These are phyloP conservation scores for Lizonia empirigonia DNA, from an alignment of 2,329 filamentous ascomycete species.

Conservation along the genomic window DNA sequence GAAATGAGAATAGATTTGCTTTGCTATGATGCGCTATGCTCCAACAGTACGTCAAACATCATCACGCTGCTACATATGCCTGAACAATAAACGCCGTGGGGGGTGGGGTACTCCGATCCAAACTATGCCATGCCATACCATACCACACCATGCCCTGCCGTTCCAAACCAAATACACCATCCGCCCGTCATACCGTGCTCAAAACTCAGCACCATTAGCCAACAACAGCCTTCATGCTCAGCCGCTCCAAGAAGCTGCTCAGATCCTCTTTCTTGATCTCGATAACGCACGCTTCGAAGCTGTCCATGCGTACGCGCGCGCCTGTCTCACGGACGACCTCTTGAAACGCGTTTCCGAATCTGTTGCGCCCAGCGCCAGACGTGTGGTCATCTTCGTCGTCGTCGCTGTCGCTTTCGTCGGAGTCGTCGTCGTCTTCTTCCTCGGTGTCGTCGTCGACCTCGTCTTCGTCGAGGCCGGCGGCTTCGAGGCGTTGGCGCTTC, in stretches of 20 bases:
- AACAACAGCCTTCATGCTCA: constrained; percentile 89
- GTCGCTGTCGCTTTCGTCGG: constrained; percentile 62
- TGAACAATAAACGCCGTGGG: constrained; percentile 4
- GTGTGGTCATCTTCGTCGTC: constrained; percentile 60
- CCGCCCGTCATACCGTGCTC: not conserved
- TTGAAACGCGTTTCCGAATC: constrained; percentile 94
- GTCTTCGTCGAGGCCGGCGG: constrained; percentile 67
- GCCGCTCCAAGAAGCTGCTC: constrained; percentile 82
- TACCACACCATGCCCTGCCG: constrained; percentile 11
- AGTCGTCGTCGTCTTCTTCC: constrained; percentile 55
- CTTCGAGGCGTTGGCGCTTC: constrained; percentile 40
- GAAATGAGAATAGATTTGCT: constrained; percentile 10
- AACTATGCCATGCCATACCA: constrained; percentile 16
- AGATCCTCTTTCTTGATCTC: constrained; percentile 98
- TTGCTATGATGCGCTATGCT: constrained; percentile 21
- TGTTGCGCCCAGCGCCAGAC: constrained; percentile 79
- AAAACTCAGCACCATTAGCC: constrained; percentile 42
- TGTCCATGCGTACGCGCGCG: constrained; percentile 87
- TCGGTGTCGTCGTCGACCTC: constrained; percentile 56
- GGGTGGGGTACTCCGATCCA: constrained; percentile 3
- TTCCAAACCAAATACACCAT: not conserved
- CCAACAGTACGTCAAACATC: constrained; percentile 2
- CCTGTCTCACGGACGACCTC: constrained; percentile 92
- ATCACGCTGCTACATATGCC: constrained; percentile 15
- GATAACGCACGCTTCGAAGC: constrained; percentile 95